Percentiles rank a stretch among this genome's conserved stretches.
These are phyloP conservation scores for Carex arenaria DNA, from an alignment of 202 grass and related monocot species.

Conservation along the genomic window DNA sequence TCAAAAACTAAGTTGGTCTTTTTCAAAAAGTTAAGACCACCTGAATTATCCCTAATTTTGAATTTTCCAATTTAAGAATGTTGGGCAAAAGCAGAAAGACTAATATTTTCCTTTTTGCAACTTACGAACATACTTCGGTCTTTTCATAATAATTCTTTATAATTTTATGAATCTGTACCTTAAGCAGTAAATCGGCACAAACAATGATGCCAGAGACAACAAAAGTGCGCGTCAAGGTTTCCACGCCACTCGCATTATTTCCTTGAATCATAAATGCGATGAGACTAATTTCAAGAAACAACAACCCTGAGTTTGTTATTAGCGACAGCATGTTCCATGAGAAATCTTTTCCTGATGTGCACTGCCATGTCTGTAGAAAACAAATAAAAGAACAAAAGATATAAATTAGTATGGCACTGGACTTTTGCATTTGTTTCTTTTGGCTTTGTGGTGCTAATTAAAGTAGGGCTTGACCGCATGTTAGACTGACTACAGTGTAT, in stretches of 20 bases:
- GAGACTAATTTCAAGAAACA: slow-evolving; percentile 92
- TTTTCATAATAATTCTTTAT: not conserved
- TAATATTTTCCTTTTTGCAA: not conserved
- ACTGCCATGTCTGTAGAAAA: slow-evolving; percentile 71
- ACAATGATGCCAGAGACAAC: slow-evolving; percentile 79
- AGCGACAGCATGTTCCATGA: slow-evolving; percentile 88
- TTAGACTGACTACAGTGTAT: not conserved
- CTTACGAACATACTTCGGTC: not conserved
- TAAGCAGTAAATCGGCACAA: slow-evolving; percentile 89
- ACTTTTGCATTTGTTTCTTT: not conserved
- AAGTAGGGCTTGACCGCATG: not conserved
- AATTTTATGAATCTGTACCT: slow-evolving; percentile 41
- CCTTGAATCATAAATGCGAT: slow-evolving; percentile 96
- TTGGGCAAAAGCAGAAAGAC: not conserved
- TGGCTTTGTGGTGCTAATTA: not conserved
- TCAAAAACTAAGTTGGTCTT: not conserved
- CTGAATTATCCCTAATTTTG: not conserved
- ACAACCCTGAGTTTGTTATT: slow-evolving; percentile 81
- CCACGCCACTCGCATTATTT: slow-evolving; percentile 73
- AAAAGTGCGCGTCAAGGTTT: slow-evolving; percentile 83
- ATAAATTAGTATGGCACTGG: not conserved
- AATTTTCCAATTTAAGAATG: not conserved
- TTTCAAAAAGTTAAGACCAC: not conserved
- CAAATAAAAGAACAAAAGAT: not conserved
- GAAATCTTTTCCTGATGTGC: slow-evolving; percentile 63